phyloP scores from a whole-genome alignment of 768 basidiomycete genomes.

The Phylloporus scabripes region DNA sequence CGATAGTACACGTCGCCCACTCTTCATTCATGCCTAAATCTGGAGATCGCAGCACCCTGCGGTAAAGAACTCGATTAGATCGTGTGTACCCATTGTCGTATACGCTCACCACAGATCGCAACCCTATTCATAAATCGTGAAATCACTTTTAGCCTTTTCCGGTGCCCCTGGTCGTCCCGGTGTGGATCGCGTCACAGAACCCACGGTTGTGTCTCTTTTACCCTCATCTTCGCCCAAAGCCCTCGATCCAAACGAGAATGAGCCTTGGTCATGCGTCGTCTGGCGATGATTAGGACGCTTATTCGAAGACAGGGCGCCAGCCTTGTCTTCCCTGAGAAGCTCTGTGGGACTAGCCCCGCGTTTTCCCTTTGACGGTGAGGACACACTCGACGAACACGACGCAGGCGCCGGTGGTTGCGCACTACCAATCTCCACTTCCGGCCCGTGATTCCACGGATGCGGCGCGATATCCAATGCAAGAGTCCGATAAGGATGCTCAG shows the following conservation, averaged over 20 bases:
- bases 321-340: conserved; percentile 53
- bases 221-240: conserved; percentile 11
- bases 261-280: conserved; percentile 9
- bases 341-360: conserved; percentile 70
- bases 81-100: not conserved
- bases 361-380: conserved; percentile 47
- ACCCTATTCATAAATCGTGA: conserved; percentile 1
- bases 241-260: conserved; percentile 11
- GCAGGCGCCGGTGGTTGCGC: conserved; percentile 3
- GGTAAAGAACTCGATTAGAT: conserved; percentile 7
- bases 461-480: conserved; percentile 6
- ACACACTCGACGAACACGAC: conserved; percentile 15
- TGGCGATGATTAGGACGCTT: conserved; percentile 67
- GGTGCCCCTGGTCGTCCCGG: conserved; percentile 6
- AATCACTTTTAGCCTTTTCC: conserved; percentile 13
- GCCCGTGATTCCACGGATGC: conserved; percentile 2
- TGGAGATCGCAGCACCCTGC: conserved; percentile 4
- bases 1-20: not conserved
- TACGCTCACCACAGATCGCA: conserved; percentile 12
- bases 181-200: conserved; percentile 1
- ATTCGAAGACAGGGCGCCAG: conserved; percentile 48
- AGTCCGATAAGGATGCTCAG: conserved; percentile 3
- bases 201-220: conserved; percentile 1
- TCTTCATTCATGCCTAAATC: conserved; percentile 6
- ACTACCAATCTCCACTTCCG: conserved; percentile 5